phyloP scores from a whole-genome alignment of 805 yeast species.

The Nakazawaea populi region DNA sequence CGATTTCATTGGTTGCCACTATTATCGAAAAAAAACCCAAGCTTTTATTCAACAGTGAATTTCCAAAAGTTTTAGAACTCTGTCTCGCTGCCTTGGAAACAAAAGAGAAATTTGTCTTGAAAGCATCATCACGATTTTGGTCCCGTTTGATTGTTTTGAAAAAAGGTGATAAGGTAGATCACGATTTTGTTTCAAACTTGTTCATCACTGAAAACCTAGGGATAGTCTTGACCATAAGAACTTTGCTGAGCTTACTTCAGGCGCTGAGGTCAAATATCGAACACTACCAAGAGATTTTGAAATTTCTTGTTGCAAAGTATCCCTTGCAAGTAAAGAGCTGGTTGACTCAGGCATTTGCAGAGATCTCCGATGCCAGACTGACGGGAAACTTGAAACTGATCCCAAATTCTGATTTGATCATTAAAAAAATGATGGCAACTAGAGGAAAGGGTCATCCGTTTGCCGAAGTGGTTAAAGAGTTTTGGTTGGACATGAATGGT shows the following conservation, averaged over 20 bases:
- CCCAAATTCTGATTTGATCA: slow-evolving; percentile 33
- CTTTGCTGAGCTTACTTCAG: slow-evolving; percentile 41
- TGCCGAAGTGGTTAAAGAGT: slow-evolving; percentile 44
- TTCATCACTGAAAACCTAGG: slow-evolving; percentile 24
- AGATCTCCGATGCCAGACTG: slow-evolving; percentile 22
- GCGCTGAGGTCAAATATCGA: slow-evolving; percentile 56
- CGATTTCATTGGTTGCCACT: slow-evolving; percentile 45
- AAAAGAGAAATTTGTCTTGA: slow-evolving; percentile 50
- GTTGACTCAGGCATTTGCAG: slow-evolving; percentile 29
- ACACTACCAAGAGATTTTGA: slow-evolving; percentile 44
- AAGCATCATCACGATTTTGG: slow-evolving; percentile 54
- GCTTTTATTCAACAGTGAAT: slow-evolving; percentile 26
- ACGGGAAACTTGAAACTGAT: slow-evolving; percentile 19
- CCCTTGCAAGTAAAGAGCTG: slow-evolving; percentile 40
- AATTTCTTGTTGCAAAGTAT: slow-evolving; percentile 30
- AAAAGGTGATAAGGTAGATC: slow-evolving; percentile 36
- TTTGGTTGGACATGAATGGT: slow-evolving; percentile 62
- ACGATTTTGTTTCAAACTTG: slow-evolving; percentile 19
- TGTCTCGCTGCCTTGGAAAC: slow-evolving; percentile 35
- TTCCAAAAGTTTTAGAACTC: slow-evolving; percentile 23
- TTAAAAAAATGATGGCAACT: slow-evolving; percentile 52
- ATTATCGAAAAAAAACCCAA: slow-evolving; percentile 45
- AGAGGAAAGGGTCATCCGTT: slow-evolving; percentile 54
- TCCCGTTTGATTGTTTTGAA: slow-evolving; percentile 35
- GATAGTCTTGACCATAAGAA: slow-evolving; percentile 26